Evolutionary conservation across 441 rosid genomes (phyloP).

Genomic region (Viola pubescens): DNA sequence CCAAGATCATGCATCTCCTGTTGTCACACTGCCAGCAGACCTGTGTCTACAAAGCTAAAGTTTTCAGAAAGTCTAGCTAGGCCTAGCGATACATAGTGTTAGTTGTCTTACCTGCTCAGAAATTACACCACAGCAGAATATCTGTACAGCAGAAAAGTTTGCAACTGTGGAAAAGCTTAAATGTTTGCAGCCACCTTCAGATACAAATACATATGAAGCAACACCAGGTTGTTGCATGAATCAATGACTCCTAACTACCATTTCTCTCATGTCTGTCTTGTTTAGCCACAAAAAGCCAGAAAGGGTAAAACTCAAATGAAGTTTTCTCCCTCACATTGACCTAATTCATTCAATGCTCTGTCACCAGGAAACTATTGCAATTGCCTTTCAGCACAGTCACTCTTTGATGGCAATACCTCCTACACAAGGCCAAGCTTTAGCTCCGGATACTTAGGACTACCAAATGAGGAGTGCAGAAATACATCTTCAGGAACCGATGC

Average conservation of each 20-base stretch:
- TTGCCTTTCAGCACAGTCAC: conserved; percentile 45
- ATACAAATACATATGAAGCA: conserved; percentile 8
- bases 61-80: background rate
- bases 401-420: conserved; percentile 38
- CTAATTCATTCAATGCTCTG: conserved; percentile 7
- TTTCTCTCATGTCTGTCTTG: background rate
- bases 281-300: background rate
- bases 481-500: conserved; percentile 29
- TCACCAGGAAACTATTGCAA: conserved; percentile 54
- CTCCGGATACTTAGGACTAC: conserved; percentile 25
- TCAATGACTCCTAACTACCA: background rate
- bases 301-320: background rate
- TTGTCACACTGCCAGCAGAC: background rate
- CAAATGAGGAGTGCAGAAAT: conserved; percentile 34
- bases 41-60: background rate
- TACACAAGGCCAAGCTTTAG: conserved; percentile 33
- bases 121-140: too few species aligned
- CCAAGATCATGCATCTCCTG: background rate
- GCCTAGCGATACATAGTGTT: too few species aligned
- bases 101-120: too few species aligned
- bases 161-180: background rate
- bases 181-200: background rate
- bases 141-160: too few species aligned
- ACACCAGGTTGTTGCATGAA: background rate
- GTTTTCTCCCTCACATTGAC: conserved; percentile 6